These are phyloP conservation scores for sunflower (Helianthus annuus) DNA, from an alignment of 129 eudicot species.

Conservation along the genomic window HanXRQr2.0-SUNRISE NC_035444.2:19273549-19274048, in stretches of 20 bases:
- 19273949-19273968: slow-evolving; percentile 14
- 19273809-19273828: slow-evolving; percentile 1
- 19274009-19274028: slow-evolving; percentile 84
- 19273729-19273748: slow-evolving; percentile 72
- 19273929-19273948: not conserved
- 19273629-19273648: not conserved
- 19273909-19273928: not conserved
- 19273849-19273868: slow-evolving; percentile 37
- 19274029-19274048: slow-evolving; percentile 89
- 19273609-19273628: not conserved
- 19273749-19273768: slow-evolving; percentile 75
- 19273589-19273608: not conserved
- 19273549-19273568: not conserved
- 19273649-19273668: not conserved
- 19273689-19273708: slow-evolving; percentile 78
- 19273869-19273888: slow-evolving; percentile 92
- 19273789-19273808: not conserved
- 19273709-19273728: slow-evolving; percentile 83
- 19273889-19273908: slow-evolving; percentile 60
- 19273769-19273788: slow-evolving; percentile 44
- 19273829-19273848: slow-evolving; percentile 30
- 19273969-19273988: slow-evolving; percentile 50
- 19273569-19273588: not conserved
- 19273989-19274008: slow-evolving; percentile 88
- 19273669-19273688: not conserved